phyloP scores from a whole-genome alignment of 2,329 filamentous ascomycete species.

The Arthrocladium fulminans region DNA sequence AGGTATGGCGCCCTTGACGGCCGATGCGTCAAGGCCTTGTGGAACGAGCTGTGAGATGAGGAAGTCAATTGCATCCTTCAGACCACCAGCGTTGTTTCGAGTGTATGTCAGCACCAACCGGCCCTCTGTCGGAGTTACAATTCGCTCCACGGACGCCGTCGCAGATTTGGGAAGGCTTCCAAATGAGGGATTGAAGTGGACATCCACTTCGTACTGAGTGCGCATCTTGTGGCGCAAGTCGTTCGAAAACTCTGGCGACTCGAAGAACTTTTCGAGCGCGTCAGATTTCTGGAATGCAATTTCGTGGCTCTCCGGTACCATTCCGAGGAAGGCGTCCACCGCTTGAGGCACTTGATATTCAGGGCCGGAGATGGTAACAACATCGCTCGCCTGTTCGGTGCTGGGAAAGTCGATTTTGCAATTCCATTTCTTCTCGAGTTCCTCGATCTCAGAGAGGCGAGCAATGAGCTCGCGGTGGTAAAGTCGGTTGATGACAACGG shows the following conservation, averaged over 20 bases:
- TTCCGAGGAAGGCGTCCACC: constrained; percentile 90
- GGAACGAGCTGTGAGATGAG: constrained; percentile 77
- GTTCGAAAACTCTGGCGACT: constrained; percentile 68
- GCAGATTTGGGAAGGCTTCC: constrained; percentile 26
- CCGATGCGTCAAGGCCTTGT: constrained; percentile 75
- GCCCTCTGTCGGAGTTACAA: constrained; percentile 42
- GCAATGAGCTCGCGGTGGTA: constrained; percentile 91
- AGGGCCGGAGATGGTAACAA: constrained; percentile 88
- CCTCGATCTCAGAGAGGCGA: constrained; percentile 80
- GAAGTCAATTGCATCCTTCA: constrained; percentile 94
- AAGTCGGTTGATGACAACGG: constrained; percentile 84
- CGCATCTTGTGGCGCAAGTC: constrained; percentile 79
- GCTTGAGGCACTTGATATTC: constrained; percentile 98
- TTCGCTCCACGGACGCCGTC: constrained; percentile 30
- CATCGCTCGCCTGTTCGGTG: constrained; percentile 92
- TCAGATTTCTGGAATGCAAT: constrained; percentile 69
- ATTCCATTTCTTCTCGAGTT: constrained; percentile 97
- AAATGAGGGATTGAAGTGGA: constrained; percentile 52
- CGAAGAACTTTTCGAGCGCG: constrained; percentile 71
- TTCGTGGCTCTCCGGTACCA: constrained; percentile 95
- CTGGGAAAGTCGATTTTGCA: constrained; percentile 98
- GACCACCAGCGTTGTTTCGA: constrained; percentile 88
- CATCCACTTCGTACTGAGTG: constrained; percentile 82
- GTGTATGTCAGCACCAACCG: constrained; percentile 72
- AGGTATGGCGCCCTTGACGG: constrained; percentile 88